phyloP scores from a whole-genome alignment of 2,329 filamentous ascomycete species.

The Hypoxylon sp. region DNA sequence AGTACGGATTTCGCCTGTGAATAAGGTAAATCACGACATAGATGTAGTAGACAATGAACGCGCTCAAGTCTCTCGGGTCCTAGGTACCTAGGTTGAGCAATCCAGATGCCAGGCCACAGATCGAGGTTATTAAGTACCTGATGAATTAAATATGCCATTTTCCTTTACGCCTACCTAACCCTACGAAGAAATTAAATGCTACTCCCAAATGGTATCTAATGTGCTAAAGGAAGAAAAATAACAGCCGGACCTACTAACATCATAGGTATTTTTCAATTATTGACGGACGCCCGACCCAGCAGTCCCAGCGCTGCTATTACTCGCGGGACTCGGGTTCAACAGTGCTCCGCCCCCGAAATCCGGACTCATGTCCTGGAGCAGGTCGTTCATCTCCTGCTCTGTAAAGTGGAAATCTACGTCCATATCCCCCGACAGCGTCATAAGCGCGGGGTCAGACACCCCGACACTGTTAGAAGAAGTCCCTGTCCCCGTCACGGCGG shows the following conservation, averaged over 20 bases:
- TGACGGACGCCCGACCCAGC: conserved; percentile 25
- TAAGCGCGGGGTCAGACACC: conserved; percentile 24
- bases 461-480: not conserved
- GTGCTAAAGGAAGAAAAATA: conserved; percentile 31
- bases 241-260: not conserved
- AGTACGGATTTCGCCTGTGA: not conserved
- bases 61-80: no score
- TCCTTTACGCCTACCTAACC: conserved; percentile 20
- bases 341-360: conserved; percentile 30
- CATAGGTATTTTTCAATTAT: conserved; percentile 30
- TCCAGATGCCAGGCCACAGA: not conserved
- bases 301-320: conserved; percentile 3
- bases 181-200: conserved; percentile 19
- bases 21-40: not conserved
- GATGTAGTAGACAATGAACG: no score
- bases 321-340: conserved; percentile 19
- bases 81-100: no score
- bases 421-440: conserved; percentile 40
- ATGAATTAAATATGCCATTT: conserved; percentile 17
- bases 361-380: conserved; percentile 49
- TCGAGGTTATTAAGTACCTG: not conserved
- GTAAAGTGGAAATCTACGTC: conserved; percentile 49
- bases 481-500: conserved; percentile 19
- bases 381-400: conserved; percentile 52
- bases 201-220: conserved; percentile 48